These are phyloP conservation scores for Plantago lanceolata DNA, from an alignment of 305 asterid species.

Conservation along the genomic window DNA sequence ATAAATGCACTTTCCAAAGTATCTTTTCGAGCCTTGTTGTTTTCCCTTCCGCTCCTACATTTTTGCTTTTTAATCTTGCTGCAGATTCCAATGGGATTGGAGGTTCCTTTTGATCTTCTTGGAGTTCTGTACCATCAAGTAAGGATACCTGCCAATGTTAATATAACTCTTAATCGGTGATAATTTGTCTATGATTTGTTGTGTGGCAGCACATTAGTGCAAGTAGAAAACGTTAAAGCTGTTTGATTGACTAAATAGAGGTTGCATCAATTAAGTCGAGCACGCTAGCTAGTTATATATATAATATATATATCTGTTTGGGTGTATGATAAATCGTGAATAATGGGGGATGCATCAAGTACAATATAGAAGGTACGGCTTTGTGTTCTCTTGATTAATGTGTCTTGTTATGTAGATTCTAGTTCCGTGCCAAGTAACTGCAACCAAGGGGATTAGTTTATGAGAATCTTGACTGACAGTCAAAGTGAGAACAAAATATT, in stretches of 20 bases:
- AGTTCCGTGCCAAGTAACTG: background rate
- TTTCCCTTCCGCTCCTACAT: no score
- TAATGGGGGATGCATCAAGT: background rate
- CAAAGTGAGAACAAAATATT: no score
- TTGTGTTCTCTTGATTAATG: background rate
- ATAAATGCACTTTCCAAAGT: no score
- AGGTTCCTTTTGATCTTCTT: conserved; percentile 67
- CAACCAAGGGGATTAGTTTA: no score
- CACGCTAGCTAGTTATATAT: background rate
- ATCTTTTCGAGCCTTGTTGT: no score
- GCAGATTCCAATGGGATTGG: conserved; percentile 86
- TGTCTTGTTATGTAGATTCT: background rate
- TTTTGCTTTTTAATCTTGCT: conserved; percentile 17
- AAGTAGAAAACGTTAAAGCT: conserved; percentile 7
- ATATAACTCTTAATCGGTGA: background rate
- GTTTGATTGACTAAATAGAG: background rate
- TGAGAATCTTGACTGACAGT: no score
- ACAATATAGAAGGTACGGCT: background rate
- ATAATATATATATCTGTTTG: background rate
- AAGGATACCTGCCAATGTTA: conserved; percentile 20
- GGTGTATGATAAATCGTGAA: background rate
- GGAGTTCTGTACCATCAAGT: conserved; percentile 90
- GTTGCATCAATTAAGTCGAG: background rate
- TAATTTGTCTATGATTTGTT: conserved; percentile 6
- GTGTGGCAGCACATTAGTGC: conserved; percentile 10